phyloP scores from a whole-genome alignment of 306 rosid genomes.

The Citrullus colocynthis region DNA sequence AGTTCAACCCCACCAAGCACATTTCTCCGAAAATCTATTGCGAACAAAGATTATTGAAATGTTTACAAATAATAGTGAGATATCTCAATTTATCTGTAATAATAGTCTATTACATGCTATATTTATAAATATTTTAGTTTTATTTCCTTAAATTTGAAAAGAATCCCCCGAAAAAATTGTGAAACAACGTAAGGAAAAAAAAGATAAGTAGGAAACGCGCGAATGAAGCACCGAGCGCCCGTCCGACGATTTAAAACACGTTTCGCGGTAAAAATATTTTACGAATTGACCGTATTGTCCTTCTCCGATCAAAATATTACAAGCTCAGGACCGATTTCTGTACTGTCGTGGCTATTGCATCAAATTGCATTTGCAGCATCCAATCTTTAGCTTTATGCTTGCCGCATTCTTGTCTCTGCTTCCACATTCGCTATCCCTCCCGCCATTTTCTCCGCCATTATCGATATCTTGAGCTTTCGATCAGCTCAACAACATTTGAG shows the following conservation, averaged over 20 bases:
- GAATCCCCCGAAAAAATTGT: too few species aligned
- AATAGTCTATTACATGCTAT: too few species aligned
- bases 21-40: too few species aligned
- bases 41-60: too few species aligned
- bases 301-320: not conserved
- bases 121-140: too few species aligned
- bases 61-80: too few species aligned
- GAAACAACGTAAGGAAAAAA: not conserved
- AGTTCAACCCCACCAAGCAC: too few species aligned
- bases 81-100: too few species aligned
- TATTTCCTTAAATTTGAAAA: too few species aligned
- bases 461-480: not conserved
- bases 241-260: not conserved
- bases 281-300: not conserved
- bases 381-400: not conserved
- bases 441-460: constrained; percentile 44
- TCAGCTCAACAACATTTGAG: not conserved
- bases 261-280: constrained; percentile 14
- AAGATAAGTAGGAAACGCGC: not conserved
- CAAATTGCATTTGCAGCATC: not conserved
- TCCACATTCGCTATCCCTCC: constrained; percentile 30
- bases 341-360: not conserved
- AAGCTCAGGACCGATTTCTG: not conserved
- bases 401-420: constrained; percentile 14
- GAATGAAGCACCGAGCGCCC: not conserved